Evolutionary conservation across 768 basidiomycete species (phyloP).

Genomic region (Fistulinella prunicolor): DNA sequence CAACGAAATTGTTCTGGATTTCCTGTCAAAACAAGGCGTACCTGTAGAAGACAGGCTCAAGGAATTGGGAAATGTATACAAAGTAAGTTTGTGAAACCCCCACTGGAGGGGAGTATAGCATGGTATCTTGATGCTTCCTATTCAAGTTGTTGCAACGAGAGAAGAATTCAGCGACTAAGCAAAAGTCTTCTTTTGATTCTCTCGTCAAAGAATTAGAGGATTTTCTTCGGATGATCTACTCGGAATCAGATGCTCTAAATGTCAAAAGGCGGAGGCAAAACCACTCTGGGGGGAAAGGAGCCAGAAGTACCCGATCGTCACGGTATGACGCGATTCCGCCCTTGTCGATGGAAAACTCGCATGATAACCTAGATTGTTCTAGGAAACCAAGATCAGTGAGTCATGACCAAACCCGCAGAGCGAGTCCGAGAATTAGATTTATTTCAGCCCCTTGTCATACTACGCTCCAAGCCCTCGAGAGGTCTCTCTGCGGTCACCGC

Average conservation of each 20-base stretch:
- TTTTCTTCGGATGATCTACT: background rate
- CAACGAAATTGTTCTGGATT: constrained; percentile 19
- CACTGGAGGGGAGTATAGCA: background rate
- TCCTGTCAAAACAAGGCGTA: constrained; percentile 11
- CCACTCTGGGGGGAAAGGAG: background rate
- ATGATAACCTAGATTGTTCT: background rate
- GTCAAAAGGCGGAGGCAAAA: background rate
- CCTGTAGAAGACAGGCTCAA: constrained; percentile 11
- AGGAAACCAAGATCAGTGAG: constrained; percentile 14
- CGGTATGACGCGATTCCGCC: constrained; percentile 1
- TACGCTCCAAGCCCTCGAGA: background rate
- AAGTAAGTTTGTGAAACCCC: constrained; percentile 10
- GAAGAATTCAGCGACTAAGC: constrained; percentile 1
- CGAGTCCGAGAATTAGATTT: background rate
- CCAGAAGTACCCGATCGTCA: background rate
- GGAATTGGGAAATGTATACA: constrained; percentile 10
- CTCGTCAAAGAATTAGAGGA: constrained; percentile 11
- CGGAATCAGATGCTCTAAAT: background rate
- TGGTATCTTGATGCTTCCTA: background rate
- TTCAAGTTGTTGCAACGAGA: constrained; percentile 15
- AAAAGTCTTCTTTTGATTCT: constrained; percentile 10
- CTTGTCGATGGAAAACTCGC: background rate
- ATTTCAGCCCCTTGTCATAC: background rate
- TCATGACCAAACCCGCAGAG: background rate
- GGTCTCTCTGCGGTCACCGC: constrained; percentile 4